These are phyloP conservation scores for Phylloporus sp. DNA, from an alignment of 768 basidiomycete genomes.

Conservation along the genomic window DNA sequence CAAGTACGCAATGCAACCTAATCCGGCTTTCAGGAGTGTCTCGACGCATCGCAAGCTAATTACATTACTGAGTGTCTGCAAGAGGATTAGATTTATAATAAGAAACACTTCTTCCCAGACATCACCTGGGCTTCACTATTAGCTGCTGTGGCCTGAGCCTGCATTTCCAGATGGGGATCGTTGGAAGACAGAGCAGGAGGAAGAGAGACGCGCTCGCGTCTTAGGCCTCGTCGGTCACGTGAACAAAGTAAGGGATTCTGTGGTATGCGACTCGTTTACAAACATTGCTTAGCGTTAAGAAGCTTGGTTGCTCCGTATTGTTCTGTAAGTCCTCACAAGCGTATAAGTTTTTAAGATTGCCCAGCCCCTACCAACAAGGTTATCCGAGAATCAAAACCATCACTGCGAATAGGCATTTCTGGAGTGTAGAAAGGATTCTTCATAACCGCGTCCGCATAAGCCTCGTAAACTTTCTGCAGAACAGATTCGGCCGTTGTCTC, in stretches of 20 bases:
- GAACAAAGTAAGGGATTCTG: not conserved
- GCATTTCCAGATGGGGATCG: constrained; percentile 16
- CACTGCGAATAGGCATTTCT: constrained; percentile 97
- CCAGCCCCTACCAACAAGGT: constrained; percentile 52
- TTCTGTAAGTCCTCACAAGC: not conserved
- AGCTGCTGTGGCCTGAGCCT: constrained; percentile 17
- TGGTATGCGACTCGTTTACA: too few relatives aligned
- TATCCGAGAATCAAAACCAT: constrained; percentile 79
- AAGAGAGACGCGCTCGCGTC: constrained; percentile 14
- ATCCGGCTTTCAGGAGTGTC: constrained; percentile 65
- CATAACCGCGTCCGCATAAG: constrained; percentile 93
- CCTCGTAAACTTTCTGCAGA: constrained; percentile 86
- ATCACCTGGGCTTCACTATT: constrained; percentile 26
- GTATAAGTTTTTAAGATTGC: constrained; percentile 14
- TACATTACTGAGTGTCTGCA: constrained; percentile 45
- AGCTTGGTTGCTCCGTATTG: not conserved
- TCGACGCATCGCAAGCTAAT: constrained; percentile 71
- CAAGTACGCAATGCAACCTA: constrained; percentile 75
- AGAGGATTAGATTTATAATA: constrained; percentile 5
- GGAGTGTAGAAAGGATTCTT: constrained; percentile 99
- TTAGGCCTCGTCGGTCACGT: constrained; percentile 22
- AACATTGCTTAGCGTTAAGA: not conserved
- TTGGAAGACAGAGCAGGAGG: not conserved
- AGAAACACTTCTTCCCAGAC: not conserved
- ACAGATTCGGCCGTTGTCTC: constrained; percentile 67